Conservation (phyloP, 768 basidiomycete species). For the Boletus pseudopeckii region DNA sequence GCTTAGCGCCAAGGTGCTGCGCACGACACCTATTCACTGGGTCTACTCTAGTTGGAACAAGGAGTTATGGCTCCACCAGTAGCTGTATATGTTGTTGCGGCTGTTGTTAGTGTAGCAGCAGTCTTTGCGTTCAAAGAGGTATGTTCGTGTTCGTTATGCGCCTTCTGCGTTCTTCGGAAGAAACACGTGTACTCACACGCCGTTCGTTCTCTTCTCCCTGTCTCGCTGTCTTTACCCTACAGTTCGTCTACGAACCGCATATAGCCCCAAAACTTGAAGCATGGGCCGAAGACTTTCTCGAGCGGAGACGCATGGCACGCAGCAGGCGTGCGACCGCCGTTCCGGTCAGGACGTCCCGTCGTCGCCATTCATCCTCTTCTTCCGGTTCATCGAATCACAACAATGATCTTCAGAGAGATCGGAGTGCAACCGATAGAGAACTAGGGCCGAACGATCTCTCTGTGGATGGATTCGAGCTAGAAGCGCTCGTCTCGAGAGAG, state of each 20-base stretch:
- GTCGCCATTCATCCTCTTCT: slow-evolving; percentile 9
- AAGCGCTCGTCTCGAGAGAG: slow-evolving; percentile 49
- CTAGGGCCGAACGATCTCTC: slow-evolving; percentile 18
- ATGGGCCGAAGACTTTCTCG: slow-evolving; percentile 35
- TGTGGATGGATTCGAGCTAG: slow-evolving; percentile 43
- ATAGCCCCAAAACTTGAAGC: slow-evolving; percentile 58
- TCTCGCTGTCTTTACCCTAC: neutral
- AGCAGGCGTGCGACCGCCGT: slow-evolving; percentile 26
- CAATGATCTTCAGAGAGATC: slow-evolving; percentile 3
- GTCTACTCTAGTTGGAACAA: slow-evolving; percentile 2
- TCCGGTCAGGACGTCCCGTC: slow-evolving; percentile 17
- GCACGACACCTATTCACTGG: slow-evolving; percentile 6
- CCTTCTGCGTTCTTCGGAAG: neutral
- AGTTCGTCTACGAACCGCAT: slow-evolving; percentile 72
- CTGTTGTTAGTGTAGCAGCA: slow-evolving; percentile 49
- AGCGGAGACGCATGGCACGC: slow-evolving; percentile 27
- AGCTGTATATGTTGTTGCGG: slow-evolving; percentile 49
- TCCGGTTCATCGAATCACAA: slow-evolving; percentile 7
- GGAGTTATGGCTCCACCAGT: slow-evolving; percentile 28
- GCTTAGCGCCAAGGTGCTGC: slow-evolving; percentile 8
- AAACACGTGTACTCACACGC: slow-evolving; percentile 23
- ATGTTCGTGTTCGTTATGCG: slow-evolving; percentile 8
- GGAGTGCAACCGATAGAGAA: neutral
- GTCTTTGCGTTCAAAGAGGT: slow-evolving; percentile 61
- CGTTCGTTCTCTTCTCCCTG: neutral